Evolutionary conservation across 495 filamentous ascomycete species (phyloP).

Genomic region (Trichoderma erinaceum): DNA sequence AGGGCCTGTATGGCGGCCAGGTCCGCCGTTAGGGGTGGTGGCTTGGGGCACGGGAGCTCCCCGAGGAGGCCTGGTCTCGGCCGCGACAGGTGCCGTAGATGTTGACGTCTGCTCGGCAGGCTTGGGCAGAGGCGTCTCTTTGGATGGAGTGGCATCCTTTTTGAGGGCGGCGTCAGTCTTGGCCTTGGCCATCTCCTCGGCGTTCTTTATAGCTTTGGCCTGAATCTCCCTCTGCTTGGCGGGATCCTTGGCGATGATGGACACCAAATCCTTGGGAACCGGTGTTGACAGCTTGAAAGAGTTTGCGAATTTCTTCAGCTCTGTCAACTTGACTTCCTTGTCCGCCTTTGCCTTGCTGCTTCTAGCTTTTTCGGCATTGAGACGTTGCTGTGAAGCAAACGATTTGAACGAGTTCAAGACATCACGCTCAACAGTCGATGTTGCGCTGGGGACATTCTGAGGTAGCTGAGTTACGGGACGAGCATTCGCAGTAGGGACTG

Average conservation of each 20-base stretch:
- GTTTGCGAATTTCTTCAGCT: slow-evolving; percentile 88
- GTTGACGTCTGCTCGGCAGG: slow-evolving; percentile 24
- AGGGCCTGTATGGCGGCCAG: slow-evolving; percentile 30
- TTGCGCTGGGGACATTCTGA: slow-evolving; percentile 50
- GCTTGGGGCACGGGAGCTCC: slow-evolving; percentile 27
- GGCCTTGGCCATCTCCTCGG: slow-evolving; percentile 48
- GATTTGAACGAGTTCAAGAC: slow-evolving; percentile 73
- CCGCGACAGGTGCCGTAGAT: slow-evolving; percentile 18
- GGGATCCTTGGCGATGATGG: slow-evolving; percentile 93
- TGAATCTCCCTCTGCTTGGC: slow-evolving; percentile 88
- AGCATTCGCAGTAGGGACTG: slow-evolving; percentile 12
- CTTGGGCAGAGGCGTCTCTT: slow-evolving; percentile 33
- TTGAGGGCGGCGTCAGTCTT: slow-evolving; percentile 33
- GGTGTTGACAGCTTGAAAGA: slow-evolving; percentile 90
- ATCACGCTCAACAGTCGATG: slow-evolving; percentile 70
- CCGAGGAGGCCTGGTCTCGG: slow-evolving; percentile 25
- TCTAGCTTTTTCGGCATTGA: slow-evolving; percentile 63
- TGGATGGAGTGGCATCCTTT: slow-evolving; percentile 34
- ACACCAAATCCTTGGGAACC: slow-evolving; percentile 84
- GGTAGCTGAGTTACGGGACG: slow-evolving; percentile 17
- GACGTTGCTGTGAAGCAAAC: slow-evolving; percentile 56
- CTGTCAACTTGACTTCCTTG: slow-evolving; percentile 83
- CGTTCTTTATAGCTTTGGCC: slow-evolving; percentile 68
- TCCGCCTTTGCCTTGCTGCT: slow-evolving; percentile 70
- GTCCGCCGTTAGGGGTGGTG: slow-evolving; percentile 27